Evolutionary conservation across 768 basidiomycete genomes (phyloP).

Genomic region (Trametes sanguinea): DNA sequence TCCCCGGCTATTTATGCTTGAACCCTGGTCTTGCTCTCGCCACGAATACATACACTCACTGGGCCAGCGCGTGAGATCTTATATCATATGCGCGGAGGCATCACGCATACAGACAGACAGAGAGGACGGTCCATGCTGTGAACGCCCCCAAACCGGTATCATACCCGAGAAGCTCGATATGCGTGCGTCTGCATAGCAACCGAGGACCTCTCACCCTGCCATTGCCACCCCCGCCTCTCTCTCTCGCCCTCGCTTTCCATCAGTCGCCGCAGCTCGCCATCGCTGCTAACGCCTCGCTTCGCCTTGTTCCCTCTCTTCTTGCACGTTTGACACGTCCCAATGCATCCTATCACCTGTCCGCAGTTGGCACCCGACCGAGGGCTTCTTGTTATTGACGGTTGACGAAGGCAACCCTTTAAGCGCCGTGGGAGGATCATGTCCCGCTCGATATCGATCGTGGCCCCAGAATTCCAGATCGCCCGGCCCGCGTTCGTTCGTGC

Average conservation of each 20-base stretch:
- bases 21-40: slow-evolving; percentile 10
- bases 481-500: background rate
- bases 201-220: slow-evolving; percentile 1
- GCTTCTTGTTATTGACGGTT: too few species aligned
- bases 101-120: too few species aligned
- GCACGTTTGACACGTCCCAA: background rate
- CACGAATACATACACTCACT: too few species aligned
- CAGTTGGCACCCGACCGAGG: too few species aligned
- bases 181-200: slow-evolving; percentile 18
- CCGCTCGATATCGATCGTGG: slow-evolving; percentile 5
- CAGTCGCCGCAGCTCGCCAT: background rate
- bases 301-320: background rate
- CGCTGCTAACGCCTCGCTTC: background rate
- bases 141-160: slow-evolving; percentile 13
- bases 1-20: slow-evolving; percentile 21
- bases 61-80: too few species aligned
- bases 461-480: slow-evolving; percentile 5
- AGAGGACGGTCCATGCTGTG: background rate
- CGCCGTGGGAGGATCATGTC: background rate
- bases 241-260: too few species aligned
- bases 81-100: too few species aligned
- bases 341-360: too few species aligned
- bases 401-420: too few species aligned
- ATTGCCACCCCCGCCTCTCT: too few species aligned
- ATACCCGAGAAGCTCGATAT: slow-evolving; percentile 11